phyloP scores from a whole-genome alignment of 306 rosid genomes.

The Benincasa hispida region DNA sequence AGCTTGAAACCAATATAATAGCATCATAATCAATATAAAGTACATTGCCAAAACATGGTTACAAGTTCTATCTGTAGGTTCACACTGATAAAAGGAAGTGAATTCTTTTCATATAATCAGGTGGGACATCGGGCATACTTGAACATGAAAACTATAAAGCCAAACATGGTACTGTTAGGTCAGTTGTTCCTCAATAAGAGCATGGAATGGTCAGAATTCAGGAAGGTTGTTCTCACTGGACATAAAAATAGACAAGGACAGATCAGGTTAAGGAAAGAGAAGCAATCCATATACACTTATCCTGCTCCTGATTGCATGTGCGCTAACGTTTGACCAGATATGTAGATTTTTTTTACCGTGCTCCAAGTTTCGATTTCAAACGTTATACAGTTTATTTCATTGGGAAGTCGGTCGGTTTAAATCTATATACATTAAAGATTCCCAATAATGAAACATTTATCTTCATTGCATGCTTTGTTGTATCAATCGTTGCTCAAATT shows the following conservation, averaged over 20 bases:
- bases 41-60: background rate
- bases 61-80: background rate
- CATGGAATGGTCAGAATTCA: conserved; percentile 71
- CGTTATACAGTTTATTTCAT: background rate
- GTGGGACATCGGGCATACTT: conserved; percentile 74
- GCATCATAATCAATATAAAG: background rate
- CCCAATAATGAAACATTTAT: background rate
- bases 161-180: conserved; percentile 77
- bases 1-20: background rate
- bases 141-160: conserved; percentile 81
- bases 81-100: background rate
- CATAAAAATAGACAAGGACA: conserved; percentile 82
- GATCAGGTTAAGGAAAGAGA: conserved; percentile 64
- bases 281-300: conserved; percentile 81
- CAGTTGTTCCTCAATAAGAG: conserved; percentile 61
- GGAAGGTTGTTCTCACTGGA: conserved; percentile 48
- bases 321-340: background rate
- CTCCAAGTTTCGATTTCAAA: background rate
- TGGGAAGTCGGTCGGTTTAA: background rate
- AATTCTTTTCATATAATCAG: conserved; percentile 30
- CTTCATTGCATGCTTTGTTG: background rate
- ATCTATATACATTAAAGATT: no score
- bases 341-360: background rate
- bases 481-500: no score
- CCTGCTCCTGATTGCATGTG: conserved; percentile 98